These are phyloP conservation scores for Aspergillus puulaauensis DNA, from an alignment of 2,329 filamentous ascomycete species.

Conservation along the genomic window DNA sequence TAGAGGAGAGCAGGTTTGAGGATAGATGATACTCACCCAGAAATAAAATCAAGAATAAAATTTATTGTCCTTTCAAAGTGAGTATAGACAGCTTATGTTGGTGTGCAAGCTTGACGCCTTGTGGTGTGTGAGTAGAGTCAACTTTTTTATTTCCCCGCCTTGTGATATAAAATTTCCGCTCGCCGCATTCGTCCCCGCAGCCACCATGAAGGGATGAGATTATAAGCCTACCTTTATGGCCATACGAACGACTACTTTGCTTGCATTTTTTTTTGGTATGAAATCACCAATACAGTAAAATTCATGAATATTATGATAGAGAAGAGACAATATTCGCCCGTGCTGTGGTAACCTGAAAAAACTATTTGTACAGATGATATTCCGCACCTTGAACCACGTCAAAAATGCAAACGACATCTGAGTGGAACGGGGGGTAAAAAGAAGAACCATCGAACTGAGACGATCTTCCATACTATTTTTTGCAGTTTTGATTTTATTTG, in stretches of 20 bases:
- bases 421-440: constrained; percentile 7
- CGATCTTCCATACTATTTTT: not conserved
- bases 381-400: constrained; percentile 15
- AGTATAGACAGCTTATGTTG: not conserved
- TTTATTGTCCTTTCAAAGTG: not conserved
- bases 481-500: constrained; percentile 26
- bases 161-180: constrained; percentile 27
- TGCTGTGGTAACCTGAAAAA: constrained; percentile 28
- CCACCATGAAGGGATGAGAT: not conserved
- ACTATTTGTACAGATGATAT: constrained; percentile 39
- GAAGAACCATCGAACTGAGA: not conserved
- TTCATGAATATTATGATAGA: constrained; percentile 14
- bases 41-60: not conserved
- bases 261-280: not conserved
- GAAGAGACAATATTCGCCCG: constrained; percentile 35
- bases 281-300: not conserved
- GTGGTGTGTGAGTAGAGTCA: not conserved
- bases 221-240: not conserved
- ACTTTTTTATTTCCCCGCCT: not conserved
- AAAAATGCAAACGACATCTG: constrained; percentile 9
- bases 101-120: not conserved
- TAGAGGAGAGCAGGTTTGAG: not conserved
- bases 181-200: constrained; percentile 32
- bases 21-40: not conserved
- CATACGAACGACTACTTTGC: not conserved